Base-by-base conservation (phyloP, 73 alveolate species). In the Paramecium pentaurelia region DNA sequence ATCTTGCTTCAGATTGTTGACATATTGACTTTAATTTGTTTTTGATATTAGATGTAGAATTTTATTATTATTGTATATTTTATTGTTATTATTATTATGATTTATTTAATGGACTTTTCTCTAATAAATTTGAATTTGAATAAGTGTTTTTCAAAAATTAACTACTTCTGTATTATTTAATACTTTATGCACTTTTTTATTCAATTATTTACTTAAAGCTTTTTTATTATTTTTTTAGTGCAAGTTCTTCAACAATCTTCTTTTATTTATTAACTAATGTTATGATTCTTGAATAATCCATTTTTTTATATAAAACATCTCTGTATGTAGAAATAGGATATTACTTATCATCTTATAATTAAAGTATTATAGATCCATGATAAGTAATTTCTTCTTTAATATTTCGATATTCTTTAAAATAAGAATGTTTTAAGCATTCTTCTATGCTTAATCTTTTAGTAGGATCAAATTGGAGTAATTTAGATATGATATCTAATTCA, bases 401-500 rank as follows among this genome's bases (percentile, higher is more conserved):
- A 47, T 77, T 90, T 12, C 77, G 95, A 60, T 45, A 86, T 60
- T 86, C 93, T 60, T 49, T 71, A 32, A 86, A 34, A 86, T 58
- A 86, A 45, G 86, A 42, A 44, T 86, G 93, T 42, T 64, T 60
- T 60, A 86, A 60, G 44, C 86, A 75, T 27, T 86, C 85, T 1
- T 93, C 98, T 34, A 95, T 95, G 44, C 95, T 93, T 40, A 96
- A 32, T 89, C 99, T 71, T 86, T 96, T 96, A 7, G 77, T 60
- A 14, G 99, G 99, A 83, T 96, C 94, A 77, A 93, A 96, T 42
- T 83, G 93, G 47, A 96, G 92, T 40, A 95, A 75, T 54, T 71
- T 86, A 14, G 32, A 14, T 5, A 86, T 60, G n/a, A 86, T 22
- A 60, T 86, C 93, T 27, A 54, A 37, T 30, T 68, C 93, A 28